Evolutionary conservation across 2,329 filamentous ascomycete species (phyloP), one percentile per base, ranked within the genome.

Genomic region (Pseudogymnoascus sp.): DNA sequence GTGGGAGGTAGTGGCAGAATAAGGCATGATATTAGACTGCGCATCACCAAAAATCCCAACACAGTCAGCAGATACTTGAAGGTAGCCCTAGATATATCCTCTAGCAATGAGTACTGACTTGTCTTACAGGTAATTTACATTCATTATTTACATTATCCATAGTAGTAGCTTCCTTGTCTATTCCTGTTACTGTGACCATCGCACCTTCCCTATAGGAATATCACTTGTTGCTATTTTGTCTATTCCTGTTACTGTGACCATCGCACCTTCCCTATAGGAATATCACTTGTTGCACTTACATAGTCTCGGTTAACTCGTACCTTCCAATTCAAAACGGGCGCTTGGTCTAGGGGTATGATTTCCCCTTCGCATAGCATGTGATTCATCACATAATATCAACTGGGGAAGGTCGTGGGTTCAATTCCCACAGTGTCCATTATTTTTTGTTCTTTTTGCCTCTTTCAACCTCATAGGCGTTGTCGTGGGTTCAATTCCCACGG

Each of bases 271-370:
- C 14, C 1, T n/a, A n/a, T 26, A 10, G 6, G 7, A 29, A 2
- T 7, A 2, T 0, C 6, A 16, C n/a, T n/a, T 4, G 23, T 49
- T 7, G 23, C 43, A 49, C 43, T 31, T 52, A 0, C 10, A 52
- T 52, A 55, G 4, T 19, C 7, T 4, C 10, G 2, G 8, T 2
- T 55, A 55, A 19, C 8, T 2, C 2, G 4, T 33, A 55, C 29
- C 49, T 55, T 55, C 1, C 49, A 55, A 55, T 55, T 55, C 49
- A 55, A 55, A 19, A 19, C n/a, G 49, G 49, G 49, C 49, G 49
- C 11, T 55, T 55, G 49, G 49, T 55, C 49, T 55, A 55, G 49
- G 49, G 49, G 49, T 55, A 55, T 55, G 49, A 55, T 55, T 55
- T 55, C 49, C 49, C 49, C 49, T 55, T 55, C 49, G 49, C 49